phyloP scores from a whole-genome alignment of 208 protist genomes.

The Trichomonas vaginalis region DNA sequence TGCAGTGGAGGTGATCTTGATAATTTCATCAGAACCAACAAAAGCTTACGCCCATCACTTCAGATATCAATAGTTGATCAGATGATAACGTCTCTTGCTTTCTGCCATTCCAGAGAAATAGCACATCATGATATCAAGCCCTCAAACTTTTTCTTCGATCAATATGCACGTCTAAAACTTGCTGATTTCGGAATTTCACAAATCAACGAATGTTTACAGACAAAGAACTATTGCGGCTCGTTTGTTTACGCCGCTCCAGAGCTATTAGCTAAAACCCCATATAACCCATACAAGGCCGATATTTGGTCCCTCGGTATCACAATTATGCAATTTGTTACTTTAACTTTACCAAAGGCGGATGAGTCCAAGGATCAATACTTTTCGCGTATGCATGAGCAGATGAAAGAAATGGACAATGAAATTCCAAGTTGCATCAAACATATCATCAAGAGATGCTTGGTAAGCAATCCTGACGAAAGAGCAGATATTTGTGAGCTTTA shows the following conservation, averaged over 20 bases:
- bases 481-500: background rate
- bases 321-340: background rate
- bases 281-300: background rate
- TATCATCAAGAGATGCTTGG: background rate
- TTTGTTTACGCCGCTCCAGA: background rate
- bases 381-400: background rate
- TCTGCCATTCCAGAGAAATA: background rate
- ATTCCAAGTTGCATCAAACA: background rate
- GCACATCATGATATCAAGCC: constrained; percentile 2
- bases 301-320: background rate
- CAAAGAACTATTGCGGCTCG: background rate
- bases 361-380: background rate
- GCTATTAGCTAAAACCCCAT: background rate
- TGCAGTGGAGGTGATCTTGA: background rate
- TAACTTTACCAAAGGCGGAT: background rate
- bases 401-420: background rate
- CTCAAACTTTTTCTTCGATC: background rate
- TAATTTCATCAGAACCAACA: background rate
- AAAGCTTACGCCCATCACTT: background rate
- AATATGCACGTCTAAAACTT: background rate
- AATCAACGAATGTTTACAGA: background rate
- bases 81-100: background rate
- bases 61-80: background rate
- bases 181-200: background rate
- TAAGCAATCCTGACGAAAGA: background rate